Conservation (phyloP, 208 protist genomes). For the Trypanosoma cruzi region DNA sequence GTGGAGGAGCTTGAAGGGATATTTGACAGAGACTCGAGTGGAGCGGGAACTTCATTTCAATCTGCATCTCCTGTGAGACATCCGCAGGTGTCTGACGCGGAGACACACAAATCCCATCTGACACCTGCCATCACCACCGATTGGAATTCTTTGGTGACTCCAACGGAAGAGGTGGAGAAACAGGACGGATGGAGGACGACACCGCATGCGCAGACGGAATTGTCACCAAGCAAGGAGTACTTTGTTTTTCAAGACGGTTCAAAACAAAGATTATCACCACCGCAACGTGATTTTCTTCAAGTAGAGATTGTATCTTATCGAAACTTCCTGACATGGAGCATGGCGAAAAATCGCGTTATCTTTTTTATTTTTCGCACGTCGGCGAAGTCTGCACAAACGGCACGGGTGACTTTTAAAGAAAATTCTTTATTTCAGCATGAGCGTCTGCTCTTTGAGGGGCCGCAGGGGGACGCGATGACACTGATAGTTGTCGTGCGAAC, state of each 20-base stretch:
- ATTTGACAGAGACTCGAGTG: slow-evolving; percentile 2
- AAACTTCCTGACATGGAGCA: neutral
- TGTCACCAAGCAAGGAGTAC: neutral
- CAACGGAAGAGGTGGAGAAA: neutral
- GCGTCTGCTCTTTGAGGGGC: slow-evolving; percentile 1
- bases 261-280: neutral
- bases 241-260: neutral
- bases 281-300: slow-evolving; percentile 6
- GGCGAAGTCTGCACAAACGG: neutral
- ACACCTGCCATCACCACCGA: neutral
- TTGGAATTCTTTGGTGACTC: neutral
- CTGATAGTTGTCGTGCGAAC: slow-evolving; percentile 40
- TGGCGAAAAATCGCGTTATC: neutral
- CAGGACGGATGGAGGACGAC: neutral
- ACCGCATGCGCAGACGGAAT: neutral
- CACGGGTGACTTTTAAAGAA: neutral
- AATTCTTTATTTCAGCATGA: slow-evolving; percentile 5
- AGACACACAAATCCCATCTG: neutral
- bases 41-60: neutral
- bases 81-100: neutral
- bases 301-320: slow-evolving; percentile 18
- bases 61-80: neutral
- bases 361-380: slow-evolving; percentile 21
- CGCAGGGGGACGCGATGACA: slow-evolving; percentile 26
- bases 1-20: slow-evolving; percentile 22